These are phyloP conservation scores for Voacanga thouarsii DNA, from an alignment of 257 asterid genomes.

Conservation along the genomic window DNA sequence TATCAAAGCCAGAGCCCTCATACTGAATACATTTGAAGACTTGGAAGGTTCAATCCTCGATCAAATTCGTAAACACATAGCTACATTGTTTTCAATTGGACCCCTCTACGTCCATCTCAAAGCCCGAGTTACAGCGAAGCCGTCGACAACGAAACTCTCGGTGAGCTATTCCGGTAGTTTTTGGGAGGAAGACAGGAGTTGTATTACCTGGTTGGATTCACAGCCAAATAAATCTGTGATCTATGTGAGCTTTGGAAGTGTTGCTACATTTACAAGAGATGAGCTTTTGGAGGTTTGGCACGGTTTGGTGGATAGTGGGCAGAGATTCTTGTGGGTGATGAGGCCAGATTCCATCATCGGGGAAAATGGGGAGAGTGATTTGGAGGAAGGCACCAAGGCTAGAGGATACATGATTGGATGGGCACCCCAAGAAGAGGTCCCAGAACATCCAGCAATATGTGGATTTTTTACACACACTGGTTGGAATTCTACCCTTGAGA, in stretches of 20 bases:
- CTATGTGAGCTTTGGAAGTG: slow-evolving; percentile 16
- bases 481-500: slow-evolving; percentile 8
- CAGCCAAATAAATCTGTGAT: slow-evolving; percentile 11
- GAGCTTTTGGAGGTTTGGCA: slow-evolving; percentile 12
- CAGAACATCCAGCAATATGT: neutral
- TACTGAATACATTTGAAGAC: slow-evolving; percentile 40
- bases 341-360: slow-evolving; percentile 14
- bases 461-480: slow-evolving; percentile 3
- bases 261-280: neutral
- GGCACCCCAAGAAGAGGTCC: slow-evolving; percentile 15
- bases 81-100: slow-evolving; percentile 34
- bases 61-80: slow-evolving; percentile 31
- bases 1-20: slow-evolving; percentile 27
- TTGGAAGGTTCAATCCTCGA: slow-evolving; percentile 34
- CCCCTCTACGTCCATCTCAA: slow-evolving; percentile 35
- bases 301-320: slow-evolving; percentile 15
- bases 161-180: slow-evolving; percentile 9
- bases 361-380: neutral
- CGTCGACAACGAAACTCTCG: neutral
- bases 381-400: slow-evolving; percentile 13
- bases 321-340: slow-evolving; percentile 15
- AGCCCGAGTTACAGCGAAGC: neutral
- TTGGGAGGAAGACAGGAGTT: slow-evolving; percentile 11
- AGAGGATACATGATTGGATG: slow-evolving; percentile 14
- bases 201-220: slow-evolving; percentile 1